Conservation (phyloP, 2,329 filamentous ascomycete genomes). For the Monilinia polystroma region DNA sequence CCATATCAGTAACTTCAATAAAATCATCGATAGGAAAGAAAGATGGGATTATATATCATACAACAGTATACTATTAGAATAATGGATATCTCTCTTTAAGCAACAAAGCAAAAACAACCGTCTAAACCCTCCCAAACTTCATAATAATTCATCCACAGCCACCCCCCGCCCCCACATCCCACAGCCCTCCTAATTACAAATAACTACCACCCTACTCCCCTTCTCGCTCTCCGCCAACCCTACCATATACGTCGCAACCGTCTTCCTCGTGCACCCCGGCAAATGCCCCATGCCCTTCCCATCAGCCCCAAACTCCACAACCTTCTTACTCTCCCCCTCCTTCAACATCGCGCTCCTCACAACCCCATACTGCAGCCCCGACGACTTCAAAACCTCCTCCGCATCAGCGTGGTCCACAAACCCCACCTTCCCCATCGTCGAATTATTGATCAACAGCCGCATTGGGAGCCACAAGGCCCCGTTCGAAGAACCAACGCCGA, state of each 20-base stretch:
- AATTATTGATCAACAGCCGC: slow-evolving; percentile 47
- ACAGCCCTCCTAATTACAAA: slow-evolving; percentile 15
- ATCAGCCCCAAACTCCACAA: slow-evolving; percentile 35
- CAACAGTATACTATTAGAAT: slow-evolving; percentile 2
- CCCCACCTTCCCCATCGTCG: slow-evolving; percentile 44
- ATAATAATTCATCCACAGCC: not conserved
- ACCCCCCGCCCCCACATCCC: not conserved
- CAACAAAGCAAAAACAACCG: not conserved
- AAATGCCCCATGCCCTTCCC: slow-evolving; percentile 27
- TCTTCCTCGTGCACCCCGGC: slow-evolving; percentile 25
- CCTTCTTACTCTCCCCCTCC: slow-evolving; percentile 26
- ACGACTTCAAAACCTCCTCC: slow-evolving; percentile 24
- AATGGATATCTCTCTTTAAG: slow-evolving; percentile 14
- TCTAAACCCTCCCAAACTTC: not conserved
- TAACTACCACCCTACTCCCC: slow-evolving; percentile 14
- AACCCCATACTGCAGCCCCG: slow-evolving; percentile 27
- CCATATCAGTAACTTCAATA: no score
- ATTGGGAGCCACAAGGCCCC: slow-evolving; percentile 45
- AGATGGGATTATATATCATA: not conserved
- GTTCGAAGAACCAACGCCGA: slow-evolving; percentile 50
- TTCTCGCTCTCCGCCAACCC: slow-evolving; percentile 29
- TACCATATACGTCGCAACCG: slow-evolving; percentile 49
- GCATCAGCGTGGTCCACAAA: slow-evolving; percentile 48
- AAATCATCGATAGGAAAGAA: no score
- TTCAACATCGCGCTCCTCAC: slow-evolving; percentile 29